Conservation (phyloP, 1,139 yeast genomes). For the Pichia sp. region DNA sequence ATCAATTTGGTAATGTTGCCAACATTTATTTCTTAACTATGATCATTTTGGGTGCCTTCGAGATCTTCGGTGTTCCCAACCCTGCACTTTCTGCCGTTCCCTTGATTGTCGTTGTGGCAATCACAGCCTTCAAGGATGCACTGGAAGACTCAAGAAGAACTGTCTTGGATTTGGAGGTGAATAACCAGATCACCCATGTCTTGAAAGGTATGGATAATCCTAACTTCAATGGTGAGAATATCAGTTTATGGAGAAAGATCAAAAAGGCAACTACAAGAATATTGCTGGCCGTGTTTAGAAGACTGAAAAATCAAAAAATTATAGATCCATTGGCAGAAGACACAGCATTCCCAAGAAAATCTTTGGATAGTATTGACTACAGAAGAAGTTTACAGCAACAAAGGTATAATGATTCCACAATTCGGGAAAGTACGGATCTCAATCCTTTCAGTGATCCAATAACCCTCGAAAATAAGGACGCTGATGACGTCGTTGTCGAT, state of each 20-base stretch:
- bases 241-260: constrained; percentile 62
- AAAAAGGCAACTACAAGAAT: constrained; percentile 51
- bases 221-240: constrained; percentile 67
- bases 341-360: constrained; percentile 24
- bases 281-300: constrained; percentile 28
- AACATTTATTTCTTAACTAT: constrained; percentile 79
- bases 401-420: constrained; percentile 9
- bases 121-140: constrained; percentile 91
- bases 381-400: constrained; percentile 27
- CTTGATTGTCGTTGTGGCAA: constrained; percentile 79
- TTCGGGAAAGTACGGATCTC: constrained; percentile 18
- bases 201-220: constrained; percentile 66
- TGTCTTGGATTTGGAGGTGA: constrained; percentile 73
- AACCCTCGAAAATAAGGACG: constrained; percentile 23
- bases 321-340: constrained; percentile 36
- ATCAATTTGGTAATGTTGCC: constrained; percentile 86
- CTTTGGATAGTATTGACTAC: constrained; percentile 32
- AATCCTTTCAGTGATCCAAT: constrained; percentile 27
- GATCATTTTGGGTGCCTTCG: constrained; percentile 80
- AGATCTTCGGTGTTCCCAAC: constrained; percentile 84
- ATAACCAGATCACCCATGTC: constrained; percentile 80
- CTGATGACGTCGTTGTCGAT: constrained; percentile 9
- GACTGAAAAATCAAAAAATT: constrained; percentile 29
- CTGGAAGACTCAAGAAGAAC: constrained; percentile 90
- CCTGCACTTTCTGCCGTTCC: constrained; percentile 95